Conservation (phyloP, 306 rosid genomes). For the Quercus dentata region DNA sequence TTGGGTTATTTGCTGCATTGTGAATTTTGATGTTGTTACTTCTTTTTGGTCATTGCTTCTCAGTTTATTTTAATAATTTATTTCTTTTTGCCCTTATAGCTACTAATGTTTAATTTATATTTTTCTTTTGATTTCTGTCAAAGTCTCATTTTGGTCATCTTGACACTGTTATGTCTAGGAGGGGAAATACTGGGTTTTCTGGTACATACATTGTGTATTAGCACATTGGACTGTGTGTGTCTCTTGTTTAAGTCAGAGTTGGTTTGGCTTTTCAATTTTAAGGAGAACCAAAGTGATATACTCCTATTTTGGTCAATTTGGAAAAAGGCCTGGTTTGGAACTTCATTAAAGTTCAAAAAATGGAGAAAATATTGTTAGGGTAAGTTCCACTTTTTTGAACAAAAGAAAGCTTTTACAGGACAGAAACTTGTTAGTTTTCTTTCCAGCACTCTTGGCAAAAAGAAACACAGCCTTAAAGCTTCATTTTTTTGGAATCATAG, state of each 20-base stretch:
- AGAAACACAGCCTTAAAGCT: background rate
- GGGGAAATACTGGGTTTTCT: background rate
- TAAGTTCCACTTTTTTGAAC: background rate
- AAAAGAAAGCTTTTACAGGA: background rate
- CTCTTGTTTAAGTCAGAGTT: background rate
- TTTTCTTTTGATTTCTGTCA: background rate
- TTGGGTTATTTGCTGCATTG: background rate
- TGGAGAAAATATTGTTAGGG: background rate
- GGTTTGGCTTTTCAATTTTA: background rate
- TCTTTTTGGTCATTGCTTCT: background rate
- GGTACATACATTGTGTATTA: background rate
- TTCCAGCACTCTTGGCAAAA: background rate
- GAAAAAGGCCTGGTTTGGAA: background rate
- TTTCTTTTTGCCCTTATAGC: background rate
- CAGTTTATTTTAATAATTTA: background rate
- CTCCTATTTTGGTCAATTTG: background rate
- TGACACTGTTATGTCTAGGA: background rate
- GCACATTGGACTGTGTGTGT: background rate
- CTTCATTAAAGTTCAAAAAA: background rate
- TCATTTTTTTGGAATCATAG: background rate
- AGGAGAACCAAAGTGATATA: background rate
- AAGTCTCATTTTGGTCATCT: background rate
- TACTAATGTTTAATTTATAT: background rate
- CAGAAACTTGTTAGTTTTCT: background rate
- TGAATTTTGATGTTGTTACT: background rate